Conservation (phyloP, 768 basidiomycete genomes). For the Termitomyces sp. region DNA sequence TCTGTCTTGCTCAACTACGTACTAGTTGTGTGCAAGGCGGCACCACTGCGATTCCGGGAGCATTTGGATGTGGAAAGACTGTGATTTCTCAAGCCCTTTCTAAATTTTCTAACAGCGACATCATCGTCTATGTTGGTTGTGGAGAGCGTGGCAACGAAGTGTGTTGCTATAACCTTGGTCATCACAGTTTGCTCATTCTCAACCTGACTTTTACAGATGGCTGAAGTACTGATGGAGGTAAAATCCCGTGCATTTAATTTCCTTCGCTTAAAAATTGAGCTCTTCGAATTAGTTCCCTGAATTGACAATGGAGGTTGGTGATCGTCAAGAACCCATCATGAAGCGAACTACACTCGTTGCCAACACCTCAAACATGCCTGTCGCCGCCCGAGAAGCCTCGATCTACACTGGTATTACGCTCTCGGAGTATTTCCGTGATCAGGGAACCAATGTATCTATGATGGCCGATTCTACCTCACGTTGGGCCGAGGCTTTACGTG, state of each 20-base stretch:
- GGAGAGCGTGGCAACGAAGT: constrained; percentile 98
- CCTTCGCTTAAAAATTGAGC: background rate
- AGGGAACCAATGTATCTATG: constrained; percentile 96
- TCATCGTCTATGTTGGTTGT: constrained; percentile 98
- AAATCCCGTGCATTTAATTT: constrained; percentile 12
- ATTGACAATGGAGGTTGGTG: constrained; percentile 86
- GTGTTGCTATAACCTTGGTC: constrained; percentile 12
- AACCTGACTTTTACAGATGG: constrained; percentile 54
- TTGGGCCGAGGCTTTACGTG: constrained; percentile 98
- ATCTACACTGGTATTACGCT: constrained; percentile 99
- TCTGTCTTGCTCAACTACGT: background rate
- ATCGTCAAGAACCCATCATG: constrained; percentile 99
- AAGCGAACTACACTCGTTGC: constrained; percentile 98
- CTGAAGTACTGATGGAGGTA: constrained; percentile 98
- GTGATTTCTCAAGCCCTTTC: constrained; percentile 98
- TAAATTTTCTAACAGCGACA: constrained; percentile 98
- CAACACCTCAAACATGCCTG: constrained; percentile 99
- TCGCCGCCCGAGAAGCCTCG: constrained; percentile 97
- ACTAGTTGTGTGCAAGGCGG: constrained; percentile 93
- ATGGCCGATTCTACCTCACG: constrained; percentile 99
- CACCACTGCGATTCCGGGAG: constrained; percentile 96
- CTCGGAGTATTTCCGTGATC: constrained; percentile 99
- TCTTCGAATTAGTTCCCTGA: constrained; percentile 62
- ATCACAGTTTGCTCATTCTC: constrained; percentile 5
- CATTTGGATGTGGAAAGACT: constrained; percentile 98